Evolutionary conservation across 1,284 basidiomycete species (phyloP).

Genomic region (Tremellales sp.): DNA sequence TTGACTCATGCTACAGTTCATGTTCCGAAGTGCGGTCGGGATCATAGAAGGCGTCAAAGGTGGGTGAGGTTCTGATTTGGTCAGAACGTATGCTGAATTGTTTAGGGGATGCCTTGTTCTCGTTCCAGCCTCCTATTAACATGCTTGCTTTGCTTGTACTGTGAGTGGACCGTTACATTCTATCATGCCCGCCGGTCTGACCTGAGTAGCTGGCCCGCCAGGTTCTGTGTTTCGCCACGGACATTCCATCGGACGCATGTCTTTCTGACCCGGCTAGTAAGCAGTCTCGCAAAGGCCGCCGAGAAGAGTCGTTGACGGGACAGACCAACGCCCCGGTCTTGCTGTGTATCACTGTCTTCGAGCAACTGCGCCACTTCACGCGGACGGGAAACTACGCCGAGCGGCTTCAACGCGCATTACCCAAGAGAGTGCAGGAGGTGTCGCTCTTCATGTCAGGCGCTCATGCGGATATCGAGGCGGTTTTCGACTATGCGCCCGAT

Average conservation of each 20-base stretch:
- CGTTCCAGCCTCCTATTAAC: conserved; percentile 13
- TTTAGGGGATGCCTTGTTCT: conserved; percentile 10
- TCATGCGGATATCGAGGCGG: conserved; percentile 12
- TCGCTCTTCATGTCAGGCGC: conserved; percentile 11
- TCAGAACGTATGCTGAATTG: conserved; percentile 1
- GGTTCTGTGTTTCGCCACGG: conserved; percentile 5
- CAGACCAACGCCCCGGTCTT: conserved; percentile 8
- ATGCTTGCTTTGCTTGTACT: conserved; percentile 6
- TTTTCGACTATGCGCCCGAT: conserved; percentile 14
- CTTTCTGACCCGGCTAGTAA: conserved; percentile 10
- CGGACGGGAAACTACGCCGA: conserved; percentile 6
- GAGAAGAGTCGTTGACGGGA: not conserved
- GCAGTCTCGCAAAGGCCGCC: not conserved
- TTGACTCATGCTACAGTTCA: conserved; percentile 5
- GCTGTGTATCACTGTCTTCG: conserved; percentile 8
- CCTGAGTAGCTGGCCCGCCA: conserved; percentile 4
- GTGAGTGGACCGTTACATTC: no score
- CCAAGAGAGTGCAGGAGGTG: conserved; percentile 8
- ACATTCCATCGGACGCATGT: conserved; percentile 11
- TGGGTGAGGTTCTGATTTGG: not conserved
- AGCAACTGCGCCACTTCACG: conserved; percentile 5
- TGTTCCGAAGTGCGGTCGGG: conserved; percentile 11
- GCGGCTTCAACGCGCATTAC: conserved; percentile 9
- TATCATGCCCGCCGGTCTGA: no score
- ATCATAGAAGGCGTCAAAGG: conserved; percentile 13